Conservation (phyloP, 2,329 filamentous ascomycete genomes). For the Pseudocercospora fuligena region DNA sequence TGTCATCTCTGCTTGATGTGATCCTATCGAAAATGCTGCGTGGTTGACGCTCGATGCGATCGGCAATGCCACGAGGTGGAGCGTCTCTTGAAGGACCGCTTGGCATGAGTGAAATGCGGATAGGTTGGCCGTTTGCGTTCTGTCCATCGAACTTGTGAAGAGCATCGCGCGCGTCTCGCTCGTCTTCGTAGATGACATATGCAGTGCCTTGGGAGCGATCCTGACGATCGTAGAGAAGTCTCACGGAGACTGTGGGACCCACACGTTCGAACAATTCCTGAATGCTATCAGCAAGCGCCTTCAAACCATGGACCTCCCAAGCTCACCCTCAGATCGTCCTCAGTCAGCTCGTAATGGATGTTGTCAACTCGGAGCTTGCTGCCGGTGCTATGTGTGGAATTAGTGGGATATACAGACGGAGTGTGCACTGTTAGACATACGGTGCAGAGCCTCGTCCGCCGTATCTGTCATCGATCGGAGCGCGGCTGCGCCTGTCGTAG, state of each 20-base stretch:
- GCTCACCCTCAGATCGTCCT: constrained; percentile 78
- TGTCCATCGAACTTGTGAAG: constrained; percentile 84
- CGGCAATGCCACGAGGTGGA: constrained; percentile 48
- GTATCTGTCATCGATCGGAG: constrained; percentile 29
- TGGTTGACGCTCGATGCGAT: constrained; percentile 54
- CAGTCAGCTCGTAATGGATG: constrained; percentile 87
- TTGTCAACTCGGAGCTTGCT: constrained; percentile 82
- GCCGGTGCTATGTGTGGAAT: constrained; percentile 25
- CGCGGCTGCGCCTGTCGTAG: constrained; percentile 32
- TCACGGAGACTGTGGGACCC: constrained; percentile 70
- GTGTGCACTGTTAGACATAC: constrained; percentile 18
- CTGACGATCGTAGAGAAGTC: constrained; percentile 82
- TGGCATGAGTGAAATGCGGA: constrained; percentile 72
- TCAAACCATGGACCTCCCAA: background rate
- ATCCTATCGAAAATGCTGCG: constrained; percentile 71
- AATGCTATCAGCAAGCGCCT: constrained; percentile 14
- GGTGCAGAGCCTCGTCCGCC: constrained; percentile 21
- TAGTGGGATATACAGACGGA: constrained; percentile 5
- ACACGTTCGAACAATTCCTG: constrained; percentile 82
- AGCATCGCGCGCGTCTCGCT: constrained; percentile 73
- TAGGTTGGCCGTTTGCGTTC: constrained; percentile 83
- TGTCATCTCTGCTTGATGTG: constrained; percentile 43
- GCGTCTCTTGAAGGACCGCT: constrained; percentile 43
- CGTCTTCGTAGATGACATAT: constrained; percentile 76
- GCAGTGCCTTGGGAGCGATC: constrained; percentile 86